phyloP scores from a whole-genome alignment of 1,139 yeast species.

The Yamadazyma trypodendri region DNA sequence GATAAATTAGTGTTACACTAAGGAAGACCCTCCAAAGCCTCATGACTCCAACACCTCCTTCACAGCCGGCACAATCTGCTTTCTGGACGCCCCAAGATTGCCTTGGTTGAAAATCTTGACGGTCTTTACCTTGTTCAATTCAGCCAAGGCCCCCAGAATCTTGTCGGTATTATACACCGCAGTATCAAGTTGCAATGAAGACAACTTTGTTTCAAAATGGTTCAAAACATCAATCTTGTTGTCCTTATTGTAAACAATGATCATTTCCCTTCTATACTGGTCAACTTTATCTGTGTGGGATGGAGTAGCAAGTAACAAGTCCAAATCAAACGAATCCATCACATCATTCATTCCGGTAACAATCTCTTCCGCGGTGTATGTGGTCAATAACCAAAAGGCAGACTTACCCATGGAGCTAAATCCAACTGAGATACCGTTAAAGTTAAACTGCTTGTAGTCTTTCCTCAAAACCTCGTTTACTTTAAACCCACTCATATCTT shows the following conservation, averaged over 20 bases:
- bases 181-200: slow-evolving; percentile 17
- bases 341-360: slow-evolving; percentile 35
- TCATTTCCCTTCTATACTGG: slow-evolving; percentile 56
- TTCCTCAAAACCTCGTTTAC: slow-evolving; percentile 65
- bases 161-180: slow-evolving; percentile 18
- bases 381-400: slow-evolving; percentile 51
- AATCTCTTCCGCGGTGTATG: slow-evolving; percentile 33
- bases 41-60: slow-evolving; percentile 25
- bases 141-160: slow-evolving; percentile 24
- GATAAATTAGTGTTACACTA: too few relatives aligned
- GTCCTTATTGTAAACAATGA: slow-evolving; percentile 9
- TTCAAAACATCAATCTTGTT: slow-evolving; percentile 5
- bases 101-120: slow-evolving; percentile 48
- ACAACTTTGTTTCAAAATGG: slow-evolving; percentile 8
- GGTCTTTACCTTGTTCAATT: slow-evolving; percentile 18
- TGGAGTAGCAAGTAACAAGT: slow-evolving; percentile 61
- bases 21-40: too few relatives aligned
- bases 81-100: slow-evolving; percentile 67
- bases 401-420: slow-evolving; percentile 75
- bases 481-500: slow-evolving; percentile 59
- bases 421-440: slow-evolving; percentile 53
- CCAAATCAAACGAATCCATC: slow-evolving; percentile 42
- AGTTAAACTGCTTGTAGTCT: slow-evolving; percentile 77
- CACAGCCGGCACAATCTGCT: slow-evolving; percentile 77
- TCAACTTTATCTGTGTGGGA: slow-evolving; percentile 44